A percentile compares a stretch with the other conserved stretches of the same genome.
Conservation (phyloP, 2,329 filamentous ascomycete genomes). For the Myriosclerotinia scirpicola region DNA sequence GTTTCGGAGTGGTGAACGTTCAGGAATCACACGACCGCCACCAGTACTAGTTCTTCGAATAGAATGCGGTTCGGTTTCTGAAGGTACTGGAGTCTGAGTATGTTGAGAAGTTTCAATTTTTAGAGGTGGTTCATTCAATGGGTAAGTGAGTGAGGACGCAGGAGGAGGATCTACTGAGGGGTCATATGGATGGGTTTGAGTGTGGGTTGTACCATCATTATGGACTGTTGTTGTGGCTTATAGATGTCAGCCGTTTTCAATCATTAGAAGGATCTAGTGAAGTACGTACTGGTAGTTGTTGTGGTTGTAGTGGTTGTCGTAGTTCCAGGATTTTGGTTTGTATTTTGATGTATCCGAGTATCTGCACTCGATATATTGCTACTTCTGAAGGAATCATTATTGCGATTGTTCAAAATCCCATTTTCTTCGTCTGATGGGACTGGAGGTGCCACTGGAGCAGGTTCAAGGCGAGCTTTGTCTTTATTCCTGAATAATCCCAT, state of each 20-base stretch:
- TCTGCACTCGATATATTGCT: slow-evolving; percentile 25
- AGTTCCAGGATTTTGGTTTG: neutral
- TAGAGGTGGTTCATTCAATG: slow-evolving; percentile 2
- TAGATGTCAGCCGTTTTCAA: slow-evolving; percentile 1
- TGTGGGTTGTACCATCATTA: slow-evolving; percentile 20
- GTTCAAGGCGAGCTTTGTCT: slow-evolving; percentile 14
- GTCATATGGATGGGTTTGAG: slow-evolving; percentile 21
- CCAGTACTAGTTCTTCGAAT: slow-evolving; percentile 16
- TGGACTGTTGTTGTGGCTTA: slow-evolving; percentile 21
- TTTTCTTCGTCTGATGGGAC: slow-evolving; percentile 1
- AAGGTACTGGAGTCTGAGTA: neutral
- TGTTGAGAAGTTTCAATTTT: slow-evolving; percentile 1
- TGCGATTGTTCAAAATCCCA: slow-evolving; percentile 1
- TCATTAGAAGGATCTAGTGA: neutral
- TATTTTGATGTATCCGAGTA: slow-evolving; percentile 18
- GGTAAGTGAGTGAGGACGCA: slow-evolving; percentile 17
- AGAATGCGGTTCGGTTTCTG: neutral
- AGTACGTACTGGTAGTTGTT: slow-evolving; percentile 20
- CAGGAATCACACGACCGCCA: slow-evolving; percentile 21
- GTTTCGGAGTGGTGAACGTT: slow-evolving; percentile 21
- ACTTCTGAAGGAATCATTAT: slow-evolving; percentile 22
- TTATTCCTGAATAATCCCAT: slow-evolving; percentile 25
- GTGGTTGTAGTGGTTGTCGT: slow-evolving; percentile 16
- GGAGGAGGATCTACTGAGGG: slow-evolving; percentile 20
- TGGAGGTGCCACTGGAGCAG: neutral